phyloP scores from a whole-genome alignment of 495 filamentous ascomycete species.

The Daldinia loculata region DNA sequence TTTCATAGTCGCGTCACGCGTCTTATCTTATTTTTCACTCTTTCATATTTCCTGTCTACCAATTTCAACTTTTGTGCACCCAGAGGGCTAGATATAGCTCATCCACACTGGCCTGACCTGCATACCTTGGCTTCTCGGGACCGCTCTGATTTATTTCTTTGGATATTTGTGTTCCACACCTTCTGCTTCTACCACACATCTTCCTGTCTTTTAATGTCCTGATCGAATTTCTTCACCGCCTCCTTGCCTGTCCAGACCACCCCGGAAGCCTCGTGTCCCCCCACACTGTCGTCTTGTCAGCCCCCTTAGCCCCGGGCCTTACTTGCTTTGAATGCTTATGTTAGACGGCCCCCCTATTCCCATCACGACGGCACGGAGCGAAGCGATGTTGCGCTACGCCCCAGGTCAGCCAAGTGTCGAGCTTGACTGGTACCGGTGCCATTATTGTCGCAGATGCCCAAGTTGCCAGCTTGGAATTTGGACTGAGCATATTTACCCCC shows the following conservation, averaged over 20 bases:
- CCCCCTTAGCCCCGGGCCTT: conserved; percentile 37
- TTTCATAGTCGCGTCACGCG: conserved; percentile 19
- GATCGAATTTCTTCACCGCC: conserved; percentile 39
- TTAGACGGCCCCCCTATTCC: conserved; percentile 39
- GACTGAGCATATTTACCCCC: conserved; percentile 28
- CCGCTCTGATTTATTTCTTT: conserved; percentile 24
- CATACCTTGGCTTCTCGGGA: conserved; percentile 31
- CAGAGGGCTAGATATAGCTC: conserved; percentile 13
- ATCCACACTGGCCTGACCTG: conserved; percentile 32
- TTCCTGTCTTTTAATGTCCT: conserved; percentile 9
- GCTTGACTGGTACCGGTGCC: conserved; percentile 37
- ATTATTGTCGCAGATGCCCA: conserved; percentile 37
- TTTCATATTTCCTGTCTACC: conserved; percentile 9
- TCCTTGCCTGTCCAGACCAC: conserved; percentile 41
- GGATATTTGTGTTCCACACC: conserved; percentile 35
- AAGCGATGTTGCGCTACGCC: conserved; percentile 43
- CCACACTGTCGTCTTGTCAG: conserved; percentile 39
- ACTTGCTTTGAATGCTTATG: conserved; percentile 42
- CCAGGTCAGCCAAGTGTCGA: conserved; percentile 36
- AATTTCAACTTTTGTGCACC: conserved; percentile 10
- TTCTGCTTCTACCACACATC: conserved; percentile 17
- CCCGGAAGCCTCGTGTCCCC: conserved; percentile 41
- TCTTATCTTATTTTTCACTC: conserved; percentile 6
- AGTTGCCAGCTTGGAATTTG: conserved; percentile 31
- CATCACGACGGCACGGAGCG: conserved; percentile 44